A percentile compares a stretch with the other conserved stretches of the same genome.
Conservation (phyloP, 2,329 filamentous ascomycete genomes). For the Penicillium sp. region DNA sequence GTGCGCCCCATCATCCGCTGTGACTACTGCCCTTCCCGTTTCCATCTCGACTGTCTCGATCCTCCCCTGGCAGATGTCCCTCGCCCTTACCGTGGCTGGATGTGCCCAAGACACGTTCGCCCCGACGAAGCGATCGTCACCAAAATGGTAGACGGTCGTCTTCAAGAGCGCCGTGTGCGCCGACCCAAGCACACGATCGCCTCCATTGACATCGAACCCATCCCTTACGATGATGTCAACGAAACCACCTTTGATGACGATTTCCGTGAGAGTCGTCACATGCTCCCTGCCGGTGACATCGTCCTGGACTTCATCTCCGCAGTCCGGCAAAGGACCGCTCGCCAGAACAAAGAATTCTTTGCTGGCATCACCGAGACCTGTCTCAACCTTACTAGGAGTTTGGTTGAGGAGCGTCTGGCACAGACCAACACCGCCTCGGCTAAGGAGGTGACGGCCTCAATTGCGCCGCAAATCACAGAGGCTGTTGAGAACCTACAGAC, state of each 20-base stretch:
- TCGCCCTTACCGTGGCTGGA: slow-evolving; percentile 72
- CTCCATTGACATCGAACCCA: slow-evolving; percentile 19
- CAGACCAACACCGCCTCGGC: neutral
- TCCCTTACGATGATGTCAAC: slow-evolving; percentile 16
- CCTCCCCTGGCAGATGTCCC: slow-evolving; percentile 81
- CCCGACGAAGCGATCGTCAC: slow-evolving; percentile 61
- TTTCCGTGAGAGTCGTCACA: slow-evolving; percentile 20
- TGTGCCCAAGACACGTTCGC: slow-evolving; percentile 84
- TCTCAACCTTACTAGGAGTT: slow-evolving; percentile 9
- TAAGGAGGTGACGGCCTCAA: neutral
- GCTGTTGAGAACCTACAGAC: slow-evolving; percentile 11
- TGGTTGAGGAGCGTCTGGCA: slow-evolving; percentile 14
- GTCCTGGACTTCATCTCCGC: slow-evolving; percentile 22
- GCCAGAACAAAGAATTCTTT: slow-evolving; percentile 8
- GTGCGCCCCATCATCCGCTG: slow-evolving; percentile 80
- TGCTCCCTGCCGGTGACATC: slow-evolving; percentile 19
- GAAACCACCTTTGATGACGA: slow-evolving; percentile 23
- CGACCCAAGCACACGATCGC: slow-evolving; percentile 28
- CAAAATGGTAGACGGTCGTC: slow-evolving; percentile 58
- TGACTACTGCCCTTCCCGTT: slow-evolving; percentile 77
- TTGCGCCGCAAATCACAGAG: slow-evolving; percentile 4
- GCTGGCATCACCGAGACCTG: slow-evolving; percentile 13
- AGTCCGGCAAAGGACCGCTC: slow-evolving; percentile 15
- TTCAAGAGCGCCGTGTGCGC: slow-evolving; percentile 34
- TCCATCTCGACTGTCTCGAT: slow-evolving; percentile 91